These are phyloP conservation scores for Xerocomus spinulosus DNA, from an alignment of 768 basidiomycete species.

Conservation along the genomic window DNA sequence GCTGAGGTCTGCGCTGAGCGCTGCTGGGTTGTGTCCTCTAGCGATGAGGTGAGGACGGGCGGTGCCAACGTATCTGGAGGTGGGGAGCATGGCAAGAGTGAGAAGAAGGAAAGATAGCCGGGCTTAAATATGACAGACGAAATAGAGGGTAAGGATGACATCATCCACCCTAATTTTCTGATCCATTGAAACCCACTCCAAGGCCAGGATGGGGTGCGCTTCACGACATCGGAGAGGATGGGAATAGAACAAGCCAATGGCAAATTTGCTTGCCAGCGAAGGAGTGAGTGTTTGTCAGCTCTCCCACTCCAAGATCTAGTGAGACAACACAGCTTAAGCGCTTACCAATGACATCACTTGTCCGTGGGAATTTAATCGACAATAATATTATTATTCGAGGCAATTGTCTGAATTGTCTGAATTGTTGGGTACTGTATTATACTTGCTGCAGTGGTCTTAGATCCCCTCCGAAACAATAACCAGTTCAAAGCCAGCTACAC, in stretches of 20 bases:
- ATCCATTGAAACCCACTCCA: not conserved
- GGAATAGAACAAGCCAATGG: not conserved
- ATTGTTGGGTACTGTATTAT: no score
- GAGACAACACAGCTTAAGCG: not conserved
- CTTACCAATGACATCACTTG: no score
- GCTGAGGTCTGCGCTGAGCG: not conserved
- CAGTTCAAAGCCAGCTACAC: not conserved
- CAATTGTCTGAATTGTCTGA: no score
- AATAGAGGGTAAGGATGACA: conserved; percentile 15
- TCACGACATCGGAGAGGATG: no score
- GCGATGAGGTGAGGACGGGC: conserved; percentile 36
- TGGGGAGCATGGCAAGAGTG: conserved; percentile 10
- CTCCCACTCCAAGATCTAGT: conserved; percentile 3
- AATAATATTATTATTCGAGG: no score
- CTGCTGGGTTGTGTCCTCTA: conserved; percentile 33
- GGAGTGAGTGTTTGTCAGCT: not conserved
- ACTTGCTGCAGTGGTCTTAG: no score
- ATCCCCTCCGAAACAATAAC: no score
- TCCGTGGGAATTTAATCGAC: no score
- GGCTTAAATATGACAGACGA: conserved; percentile 6
- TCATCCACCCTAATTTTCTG: conserved; percentile 14
- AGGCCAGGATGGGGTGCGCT: no score
- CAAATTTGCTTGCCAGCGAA: not conserved
- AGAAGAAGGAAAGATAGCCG: not conserved
- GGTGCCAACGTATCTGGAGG: conserved; percentile 35